These are phyloP conservation scores for Chenopodium quinoa DNA, from an alignment of 148 eudicot genomes.

Conservation along the genomic window DNA sequence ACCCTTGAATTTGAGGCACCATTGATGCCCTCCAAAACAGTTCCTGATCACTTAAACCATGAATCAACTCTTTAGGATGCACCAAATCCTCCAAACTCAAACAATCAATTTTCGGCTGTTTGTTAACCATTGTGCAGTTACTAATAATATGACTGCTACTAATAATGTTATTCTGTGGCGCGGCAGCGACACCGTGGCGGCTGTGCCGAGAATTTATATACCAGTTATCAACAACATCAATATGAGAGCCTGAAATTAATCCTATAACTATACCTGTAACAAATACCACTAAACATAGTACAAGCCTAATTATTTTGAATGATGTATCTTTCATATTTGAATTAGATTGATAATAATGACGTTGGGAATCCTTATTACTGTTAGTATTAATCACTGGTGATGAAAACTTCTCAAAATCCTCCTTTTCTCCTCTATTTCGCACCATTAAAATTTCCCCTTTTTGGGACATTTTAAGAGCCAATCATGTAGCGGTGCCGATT, in stretches of 20 bases:
- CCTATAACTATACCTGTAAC: constrained; percentile 71
- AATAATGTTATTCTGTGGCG: not conserved
- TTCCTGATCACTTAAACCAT: constrained; percentile 59
- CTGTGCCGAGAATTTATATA: constrained; percentile 27
- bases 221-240: constrained; percentile 28
- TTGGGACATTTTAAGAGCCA: not conserved
- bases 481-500: not conserved
- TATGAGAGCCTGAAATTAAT: constrained; percentile 58
- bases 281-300: constrained; percentile 48
- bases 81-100: constrained; percentile 41
- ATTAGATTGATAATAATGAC: not conserved
- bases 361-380: not conserved
- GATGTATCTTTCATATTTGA: constrained; percentile 48
- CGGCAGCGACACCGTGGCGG: constrained; percentile 10
- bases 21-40: constrained; percentile 81
- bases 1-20: constrained; percentile 56
- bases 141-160: not conserved
- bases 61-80: constrained; percentile 42
- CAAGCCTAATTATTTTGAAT: constrained; percentile 38
- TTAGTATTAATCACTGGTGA: not conserved
- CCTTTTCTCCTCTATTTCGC: constrained; percentile 38
- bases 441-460: constrained; percentile 13
- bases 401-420: constrained; percentile 32
- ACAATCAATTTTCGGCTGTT: constrained; percentile 32
- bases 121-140: constrained; percentile 20